phyloP scores from a whole-genome alignment of 2,329 filamentous ascomycete species.

The Alternaria infectoria region DNA sequence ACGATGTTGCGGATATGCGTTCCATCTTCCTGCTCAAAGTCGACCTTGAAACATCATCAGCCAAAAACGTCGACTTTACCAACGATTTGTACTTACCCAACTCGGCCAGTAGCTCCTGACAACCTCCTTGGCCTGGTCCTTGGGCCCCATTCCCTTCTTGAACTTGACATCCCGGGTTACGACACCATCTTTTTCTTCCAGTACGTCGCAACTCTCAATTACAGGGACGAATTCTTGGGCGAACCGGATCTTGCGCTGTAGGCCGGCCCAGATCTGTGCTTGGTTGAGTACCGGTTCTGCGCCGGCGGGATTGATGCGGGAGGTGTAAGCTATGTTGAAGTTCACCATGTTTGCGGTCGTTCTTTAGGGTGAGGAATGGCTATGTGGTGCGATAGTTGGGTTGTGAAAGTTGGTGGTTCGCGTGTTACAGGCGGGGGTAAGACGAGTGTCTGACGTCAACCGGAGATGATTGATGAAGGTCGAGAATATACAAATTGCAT shows the following conservation, averaged over 20 bases:
- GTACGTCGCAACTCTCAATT: slow-evolving; percentile 51
- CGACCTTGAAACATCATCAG: slow-evolving; percentile 42
- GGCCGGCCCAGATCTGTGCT: slow-evolving; percentile 52
- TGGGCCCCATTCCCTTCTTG: slow-evolving; percentile 41
- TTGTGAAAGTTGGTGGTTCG: background rate
- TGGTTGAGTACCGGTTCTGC: slow-evolving; percentile 47
- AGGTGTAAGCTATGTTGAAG: slow-evolving; percentile 53
- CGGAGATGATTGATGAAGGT: background rate
- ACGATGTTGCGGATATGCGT: slow-evolving; percentile 54
- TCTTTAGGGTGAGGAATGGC: background rate
- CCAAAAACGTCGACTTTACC: background rate
- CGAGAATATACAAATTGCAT: background rate
- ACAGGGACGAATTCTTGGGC: slow-evolving; percentile 56
- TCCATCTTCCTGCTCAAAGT: slow-evolving; percentile 54
- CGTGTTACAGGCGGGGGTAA: background rate
- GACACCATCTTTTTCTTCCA: slow-evolving; percentile 46
- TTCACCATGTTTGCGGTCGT: slow-evolving; percentile 42
- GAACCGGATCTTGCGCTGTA: slow-evolving; percentile 55
- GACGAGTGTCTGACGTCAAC: background rate
- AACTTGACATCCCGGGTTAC: slow-evolving; percentile 51
- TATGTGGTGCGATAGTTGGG: background rate
- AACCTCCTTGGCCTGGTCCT: slow-evolving; percentile 44
- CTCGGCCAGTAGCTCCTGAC: slow-evolving; percentile 48
- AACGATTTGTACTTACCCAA: slow-evolving; percentile 43
- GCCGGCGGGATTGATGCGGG: slow-evolving; percentile 52